These are phyloP conservation scores for Aspergillus sclerotiicarbonarius DNA, from an alignment of 495 filamentous ascomycete species.

Conservation along the genomic window DNA sequence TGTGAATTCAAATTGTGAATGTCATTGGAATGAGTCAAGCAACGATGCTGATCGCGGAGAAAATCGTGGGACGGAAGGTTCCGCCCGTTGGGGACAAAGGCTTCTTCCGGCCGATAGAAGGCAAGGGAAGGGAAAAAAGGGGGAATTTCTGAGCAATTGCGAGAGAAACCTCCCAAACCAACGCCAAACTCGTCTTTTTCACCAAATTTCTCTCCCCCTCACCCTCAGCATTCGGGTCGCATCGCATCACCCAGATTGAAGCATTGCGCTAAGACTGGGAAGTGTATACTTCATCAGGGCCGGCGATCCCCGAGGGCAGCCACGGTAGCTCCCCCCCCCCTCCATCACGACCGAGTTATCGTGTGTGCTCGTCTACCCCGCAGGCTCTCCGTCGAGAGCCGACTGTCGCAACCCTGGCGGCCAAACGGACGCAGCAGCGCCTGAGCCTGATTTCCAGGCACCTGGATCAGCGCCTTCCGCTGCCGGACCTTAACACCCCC, in stretches of 20 bases:
- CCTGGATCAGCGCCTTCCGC: conserved; percentile 60
- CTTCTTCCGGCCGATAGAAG: conserved; percentile 7
- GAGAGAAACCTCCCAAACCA: not conserved
- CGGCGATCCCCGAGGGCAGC: conserved; percentile 36
- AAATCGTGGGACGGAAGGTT: conserved; percentile 17
- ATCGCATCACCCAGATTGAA: too few species aligned
- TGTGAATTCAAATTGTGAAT: too few species aligned
- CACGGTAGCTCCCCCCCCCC: conserved; percentile 3
- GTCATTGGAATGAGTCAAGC: conserved; percentile 2
- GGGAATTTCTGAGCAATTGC: not conserved
- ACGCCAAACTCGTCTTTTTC: not conserved
- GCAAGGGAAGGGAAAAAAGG: conserved; percentile 2
- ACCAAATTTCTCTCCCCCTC: not conserved
- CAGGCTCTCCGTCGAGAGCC: conserved; percentile 34
- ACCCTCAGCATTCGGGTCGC: too few species aligned
- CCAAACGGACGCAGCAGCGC: conserved; percentile 59
- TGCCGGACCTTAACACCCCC: conserved; percentile 63
- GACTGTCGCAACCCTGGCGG: conserved; percentile 52
- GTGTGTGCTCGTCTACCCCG: conserved; percentile 27
- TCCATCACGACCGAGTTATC: conserved; percentile 17
- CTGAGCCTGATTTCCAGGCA: conserved; percentile 81
- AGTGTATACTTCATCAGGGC: not conserved
- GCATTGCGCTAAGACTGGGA: not conserved
- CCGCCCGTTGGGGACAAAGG: conserved; percentile 16
- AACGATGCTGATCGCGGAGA: not conserved